phyloP scores from a whole-genome alignment of 192 early-diverging fungal species.

The Dimargaris verticillata region DNA sequence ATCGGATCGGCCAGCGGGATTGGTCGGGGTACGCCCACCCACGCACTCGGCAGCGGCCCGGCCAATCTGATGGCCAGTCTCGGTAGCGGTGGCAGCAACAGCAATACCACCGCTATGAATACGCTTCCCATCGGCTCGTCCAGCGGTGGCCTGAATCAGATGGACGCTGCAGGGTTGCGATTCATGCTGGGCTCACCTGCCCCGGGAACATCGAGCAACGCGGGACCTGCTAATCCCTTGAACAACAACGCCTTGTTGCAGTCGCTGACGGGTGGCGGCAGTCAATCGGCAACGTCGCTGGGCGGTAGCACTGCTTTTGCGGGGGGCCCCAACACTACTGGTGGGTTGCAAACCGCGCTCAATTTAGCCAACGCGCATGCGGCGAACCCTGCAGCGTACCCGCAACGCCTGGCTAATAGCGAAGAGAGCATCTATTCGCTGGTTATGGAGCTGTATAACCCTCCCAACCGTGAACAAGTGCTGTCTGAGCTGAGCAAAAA shows the following conservation, averaged over 20 bases:
- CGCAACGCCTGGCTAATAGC: neutral
- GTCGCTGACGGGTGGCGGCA: no score
- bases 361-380: neutral
- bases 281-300: no score
- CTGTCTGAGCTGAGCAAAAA: slow-evolving; percentile 85
- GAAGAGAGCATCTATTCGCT: slow-evolving; percentile 82
- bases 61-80: neutral
- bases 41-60: neutral
- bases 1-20: slow-evolving; percentile 9
- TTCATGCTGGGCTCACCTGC: no score
- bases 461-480: slow-evolving; percentile 66
- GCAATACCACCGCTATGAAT: no score
- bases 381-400: neutral
- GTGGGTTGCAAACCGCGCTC: neutral
- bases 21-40: slow-evolving; percentile 7
- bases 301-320: neutral
- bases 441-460: slow-evolving; percentile 71
- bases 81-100: neutral
- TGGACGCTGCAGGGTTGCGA: no score
- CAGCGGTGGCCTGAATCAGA: no score
- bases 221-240: no score
- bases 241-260: no score
- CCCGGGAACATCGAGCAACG: no score
- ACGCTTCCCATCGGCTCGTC: no score
- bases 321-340: neutral